phyloP scores from a whole-genome alignment of 75 land plant genomes.

The Cunninghamia lanceolata region DNA sequence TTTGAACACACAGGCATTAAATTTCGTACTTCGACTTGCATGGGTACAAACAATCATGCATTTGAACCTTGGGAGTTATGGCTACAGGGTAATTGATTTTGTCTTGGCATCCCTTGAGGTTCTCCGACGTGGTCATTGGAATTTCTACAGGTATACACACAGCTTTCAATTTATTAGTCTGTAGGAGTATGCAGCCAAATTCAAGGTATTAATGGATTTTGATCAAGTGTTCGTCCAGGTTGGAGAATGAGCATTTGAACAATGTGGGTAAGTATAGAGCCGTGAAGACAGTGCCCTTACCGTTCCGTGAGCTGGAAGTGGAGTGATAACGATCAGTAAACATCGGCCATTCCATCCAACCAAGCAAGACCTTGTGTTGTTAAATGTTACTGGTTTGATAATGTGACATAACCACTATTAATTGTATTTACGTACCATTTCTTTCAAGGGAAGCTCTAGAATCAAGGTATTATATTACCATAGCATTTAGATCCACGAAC shows the following conservation, averaged over 20 bases:
- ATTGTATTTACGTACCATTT: neutral
- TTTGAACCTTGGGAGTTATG: conserved; percentile 40
- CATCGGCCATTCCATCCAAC: neutral
- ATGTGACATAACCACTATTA: neutral
- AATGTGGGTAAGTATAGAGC: conserved; percentile 78
- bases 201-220: neutral
- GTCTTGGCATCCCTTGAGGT: conserved; percentile 77
- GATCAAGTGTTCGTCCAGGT: conserved; percentile 18
- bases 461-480: neutral
- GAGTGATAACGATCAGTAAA: conserved; percentile 22
- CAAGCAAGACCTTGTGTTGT: neutral
- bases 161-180: neutral
- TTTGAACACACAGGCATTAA: conserved; percentile 49
- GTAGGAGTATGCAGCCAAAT: neutral
- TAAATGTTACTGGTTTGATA: neutral
- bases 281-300: conserved; percentile 65
- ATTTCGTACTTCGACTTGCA: conserved; percentile 71
- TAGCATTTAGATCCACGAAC: neutral
- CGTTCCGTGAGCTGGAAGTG: conserved; percentile 54
- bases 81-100: conserved; percentile 52
- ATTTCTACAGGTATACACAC: conserved; percentile 76
- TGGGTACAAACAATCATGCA: conserved; percentile 76
- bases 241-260: conserved; percentile 89
- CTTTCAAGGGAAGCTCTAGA: neutral
- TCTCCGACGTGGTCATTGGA: conserved; percentile 92